These are phyloP conservation scores for Cucumis melo DNA, from an alignment of 306 rosid species.

Conservation along the genomic window DNA sequence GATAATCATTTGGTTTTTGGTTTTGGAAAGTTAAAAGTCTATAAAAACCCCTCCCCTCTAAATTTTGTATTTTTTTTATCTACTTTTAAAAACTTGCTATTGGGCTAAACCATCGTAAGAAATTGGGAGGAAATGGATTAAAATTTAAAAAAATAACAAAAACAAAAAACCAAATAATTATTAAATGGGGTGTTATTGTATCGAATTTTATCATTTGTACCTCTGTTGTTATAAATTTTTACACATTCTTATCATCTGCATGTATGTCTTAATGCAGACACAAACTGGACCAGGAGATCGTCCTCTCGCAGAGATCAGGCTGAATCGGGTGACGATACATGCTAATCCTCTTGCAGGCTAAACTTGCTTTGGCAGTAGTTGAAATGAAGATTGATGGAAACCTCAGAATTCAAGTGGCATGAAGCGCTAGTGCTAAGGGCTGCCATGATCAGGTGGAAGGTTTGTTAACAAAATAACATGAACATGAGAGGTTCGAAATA, in stretches of 20 bases:
- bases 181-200: neutral
- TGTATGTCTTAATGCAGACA: constrained; percentile 46
- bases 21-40: too few relatives aligned
- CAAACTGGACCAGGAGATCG: constrained; percentile 82
- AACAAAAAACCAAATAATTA: too few relatives aligned
- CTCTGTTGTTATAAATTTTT: neutral
- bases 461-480: neutral
- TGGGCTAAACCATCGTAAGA: too few relatives aligned
- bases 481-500: neutral
- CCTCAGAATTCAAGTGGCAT: neutral
- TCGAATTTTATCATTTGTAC: neutral
- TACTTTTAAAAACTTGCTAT: too few relatives aligned
- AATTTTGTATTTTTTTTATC: too few relatives aligned
- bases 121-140: too few relatives aligned
- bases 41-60: too few relatives aligned
- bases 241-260: neutral
- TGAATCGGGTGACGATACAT: constrained; percentile 74
- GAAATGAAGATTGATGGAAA: neutral
- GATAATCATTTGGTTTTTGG: too few relatives aligned
- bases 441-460: neutral
- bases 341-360: constrained; percentile 84
- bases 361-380: constrained; percentile 1
- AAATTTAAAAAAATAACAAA: too few relatives aligned
- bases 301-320: constrained; percentile 91
- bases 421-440: neutral